Conservation (phyloP, 352 stramenopile species). For the Phytophthora ramorum region DNA sequence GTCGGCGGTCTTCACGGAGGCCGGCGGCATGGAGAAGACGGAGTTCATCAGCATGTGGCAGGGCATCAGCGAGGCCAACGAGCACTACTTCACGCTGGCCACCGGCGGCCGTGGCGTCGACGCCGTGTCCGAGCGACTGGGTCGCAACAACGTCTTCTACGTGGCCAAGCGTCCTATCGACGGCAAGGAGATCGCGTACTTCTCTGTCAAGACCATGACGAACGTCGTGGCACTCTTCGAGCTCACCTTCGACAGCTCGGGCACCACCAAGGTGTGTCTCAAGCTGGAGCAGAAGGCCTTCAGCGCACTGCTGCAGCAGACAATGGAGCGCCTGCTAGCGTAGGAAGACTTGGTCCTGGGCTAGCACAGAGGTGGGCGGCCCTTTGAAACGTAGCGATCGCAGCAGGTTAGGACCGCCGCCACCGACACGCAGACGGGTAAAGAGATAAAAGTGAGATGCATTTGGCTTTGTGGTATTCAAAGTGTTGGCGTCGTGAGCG, state of each 20-base stretch:
- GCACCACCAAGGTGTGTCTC: slow-evolving; percentile 93
- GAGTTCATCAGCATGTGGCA: slow-evolving; percentile 97
- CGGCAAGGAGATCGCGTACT: slow-evolving; percentile 96
- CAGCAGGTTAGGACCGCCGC: slow-evolving; percentile 17
- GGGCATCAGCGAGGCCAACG: slow-evolving; percentile 94
- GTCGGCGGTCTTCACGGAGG: slow-evolving; percentile 88
- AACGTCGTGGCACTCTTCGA: slow-evolving; percentile 94
- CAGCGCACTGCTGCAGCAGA: slow-evolving; percentile 87
- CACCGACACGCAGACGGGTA: slow-evolving; percentile 10
- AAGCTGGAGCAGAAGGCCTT: slow-evolving; percentile 95
- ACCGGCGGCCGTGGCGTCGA: slow-evolving; percentile 79
- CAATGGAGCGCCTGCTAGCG: slow-evolving; percentile 80
- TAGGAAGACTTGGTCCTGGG: slow-evolving; percentile 26
- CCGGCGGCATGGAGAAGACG: slow-evolving; percentile 90
- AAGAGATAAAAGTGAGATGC: slow-evolving; percentile 31
- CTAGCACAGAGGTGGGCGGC: not conserved
- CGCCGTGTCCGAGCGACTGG: slow-evolving; percentile 87
- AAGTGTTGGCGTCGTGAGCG: no score
- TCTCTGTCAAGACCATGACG: slow-evolving; percentile 94
- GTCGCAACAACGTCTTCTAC: slow-evolving; percentile 94
- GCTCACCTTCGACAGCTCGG: slow-evolving; percentile 95
- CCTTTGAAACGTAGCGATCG: slow-evolving; percentile 15
- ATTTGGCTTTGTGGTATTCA: slow-evolving; percentile 20
- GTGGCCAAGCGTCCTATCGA: slow-evolving; percentile 94
- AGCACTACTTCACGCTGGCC: slow-evolving; percentile 92